These are phyloP conservation scores for Fusarium newnesense DNA, from an alignment of 2,329 filamentous ascomycete genomes.

Conservation along the genomic window DNA sequence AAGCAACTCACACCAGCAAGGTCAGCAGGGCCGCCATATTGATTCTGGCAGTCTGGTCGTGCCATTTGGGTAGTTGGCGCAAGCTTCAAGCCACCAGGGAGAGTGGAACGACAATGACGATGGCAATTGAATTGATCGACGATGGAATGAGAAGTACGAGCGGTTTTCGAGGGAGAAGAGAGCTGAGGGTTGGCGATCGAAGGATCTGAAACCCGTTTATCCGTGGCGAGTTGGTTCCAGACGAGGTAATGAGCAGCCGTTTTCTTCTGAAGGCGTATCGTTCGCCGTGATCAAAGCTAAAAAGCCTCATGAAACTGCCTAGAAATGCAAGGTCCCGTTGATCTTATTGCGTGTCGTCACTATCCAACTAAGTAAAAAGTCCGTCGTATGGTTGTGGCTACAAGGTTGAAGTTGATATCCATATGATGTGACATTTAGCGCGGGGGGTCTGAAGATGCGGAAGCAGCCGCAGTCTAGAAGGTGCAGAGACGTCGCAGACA, in stretches of 20 bases:
- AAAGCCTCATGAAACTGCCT: background rate
- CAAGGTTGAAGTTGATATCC: conserved; percentile 6
- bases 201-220: conserved; percentile 19
- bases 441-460: conserved; percentile 4
- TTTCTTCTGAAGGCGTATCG: conserved; percentile 1
- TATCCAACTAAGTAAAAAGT: background rate
- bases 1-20: background rate
- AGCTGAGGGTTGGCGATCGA: conserved; percentile 8
- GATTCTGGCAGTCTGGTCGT: background rate
- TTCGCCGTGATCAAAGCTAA: background rate
- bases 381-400: conserved; percentile 9
- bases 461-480: conserved; percentile 9
- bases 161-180: conserved; percentile 9
- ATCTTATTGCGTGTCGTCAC: background rate
- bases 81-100: conserved; percentile 29
- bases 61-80: background rate
- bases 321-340: background rate
- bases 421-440: conserved; percentile 21
- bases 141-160: conserved; percentile 24
- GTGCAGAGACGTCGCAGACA: conserved; percentile 7
- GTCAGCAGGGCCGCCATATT: background rate
- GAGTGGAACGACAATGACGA: conserved; percentile 31
- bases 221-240: conserved; percentile 5
- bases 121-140: conserved; percentile 27
- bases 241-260: conserved; percentile 2